Conservation (phyloP, 208 protist species). For the Trypanosoma cruzi region DNA sequence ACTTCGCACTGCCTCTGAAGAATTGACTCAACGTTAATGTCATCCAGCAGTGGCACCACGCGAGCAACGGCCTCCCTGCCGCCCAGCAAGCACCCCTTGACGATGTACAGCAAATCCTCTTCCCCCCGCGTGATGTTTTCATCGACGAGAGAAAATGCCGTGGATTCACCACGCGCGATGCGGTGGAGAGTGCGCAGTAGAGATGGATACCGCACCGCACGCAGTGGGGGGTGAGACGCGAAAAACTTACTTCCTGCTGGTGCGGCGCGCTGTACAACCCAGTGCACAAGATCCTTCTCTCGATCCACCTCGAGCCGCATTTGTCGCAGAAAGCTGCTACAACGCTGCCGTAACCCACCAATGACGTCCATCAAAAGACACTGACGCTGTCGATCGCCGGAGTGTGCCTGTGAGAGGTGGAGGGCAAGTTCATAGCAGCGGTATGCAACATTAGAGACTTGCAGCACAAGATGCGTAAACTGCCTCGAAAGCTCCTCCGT, state of each 20-base stretch:
- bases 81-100: conserved; percentile 16
- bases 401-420: conserved; percentile 23
- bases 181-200: conserved; percentile 40
- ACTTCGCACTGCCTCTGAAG: conserved; percentile 12
- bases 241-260: not conserved
- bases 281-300: conserved; percentile 51
- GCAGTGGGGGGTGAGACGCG: conserved; percentile 25
- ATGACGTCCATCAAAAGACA: conserved; percentile 30
- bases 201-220: conserved; percentile 29
- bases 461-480: conserved; percentile 27
- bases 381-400: conserved; percentile 15
- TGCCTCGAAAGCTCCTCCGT: conserved; percentile 20
- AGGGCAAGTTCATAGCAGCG: conserved; percentile 34
- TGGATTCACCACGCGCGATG: conserved; percentile 26
- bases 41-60: not conserved
- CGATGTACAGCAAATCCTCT: conserved; percentile 10
- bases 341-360: conserved; percentile 37
- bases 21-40: not conserved
- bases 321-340: conserved; percentile 40
- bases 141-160: not conserved
- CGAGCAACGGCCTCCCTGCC: not conserved
- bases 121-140: not conserved
- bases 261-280: conserved; percentile 52
- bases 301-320: conserved; percentile 38
- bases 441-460: conserved; percentile 27